These are phyloP conservation scores for Aspergillus coremiiformis DNA, from an alignment of 495 filamentous ascomycete species.

Conservation along the genomic window DNA sequence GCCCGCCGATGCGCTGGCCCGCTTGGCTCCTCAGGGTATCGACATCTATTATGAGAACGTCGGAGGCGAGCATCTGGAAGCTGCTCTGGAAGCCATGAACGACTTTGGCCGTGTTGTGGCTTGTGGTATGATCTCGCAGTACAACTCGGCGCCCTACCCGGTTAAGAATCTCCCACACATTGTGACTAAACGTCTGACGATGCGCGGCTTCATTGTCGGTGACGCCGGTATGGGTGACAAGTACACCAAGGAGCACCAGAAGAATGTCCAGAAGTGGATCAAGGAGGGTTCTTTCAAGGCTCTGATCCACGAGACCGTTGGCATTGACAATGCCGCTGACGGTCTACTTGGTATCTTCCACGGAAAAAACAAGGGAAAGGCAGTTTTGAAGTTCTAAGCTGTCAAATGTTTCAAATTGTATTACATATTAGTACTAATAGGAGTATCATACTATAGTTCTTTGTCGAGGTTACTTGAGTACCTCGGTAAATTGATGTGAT, in stretches of 20 bases:
- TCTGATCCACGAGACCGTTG: slow-evolving; percentile 60
- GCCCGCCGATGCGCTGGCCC: slow-evolving; percentile 57
- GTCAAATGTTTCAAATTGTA: not conserved
- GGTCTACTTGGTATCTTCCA: slow-evolving; percentile 81
- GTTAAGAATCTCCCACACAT: slow-evolving; percentile 56
- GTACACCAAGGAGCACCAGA: slow-evolving; percentile 69
- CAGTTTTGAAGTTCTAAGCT: slow-evolving; percentile 62
- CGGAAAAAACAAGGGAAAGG: slow-evolving; percentile 91
- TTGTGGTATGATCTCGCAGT: slow-evolving; percentile 69
- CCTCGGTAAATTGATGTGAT: slow-evolving; percentile 3
- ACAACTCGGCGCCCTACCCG: slow-evolving; percentile 63
- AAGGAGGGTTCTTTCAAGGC: slow-evolving; percentile 72
- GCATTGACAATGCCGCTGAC: slow-evolving; percentile 75
- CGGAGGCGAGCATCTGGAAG: slow-evolving; percentile 80
- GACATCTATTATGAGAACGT: slow-evolving; percentile 98
- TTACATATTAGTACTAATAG: not conserved
- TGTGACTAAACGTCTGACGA: slow-evolving; percentile 49
- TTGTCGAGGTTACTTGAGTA: not conserved
- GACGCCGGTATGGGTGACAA: slow-evolving; percentile 60
- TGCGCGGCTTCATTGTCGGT: slow-evolving; percentile 73
- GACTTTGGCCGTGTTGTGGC: slow-evolving; percentile 61
- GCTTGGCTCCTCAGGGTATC: slow-evolving; percentile 73
- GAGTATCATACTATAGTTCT: not conserved
- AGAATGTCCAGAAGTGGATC: slow-evolving; percentile 79
- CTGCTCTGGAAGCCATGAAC: slow-evolving; percentile 63